Evolutionary conservation across 139 green algal genomes (phyloP).

Genomic region (Chlorella vulgaris): DNA sequence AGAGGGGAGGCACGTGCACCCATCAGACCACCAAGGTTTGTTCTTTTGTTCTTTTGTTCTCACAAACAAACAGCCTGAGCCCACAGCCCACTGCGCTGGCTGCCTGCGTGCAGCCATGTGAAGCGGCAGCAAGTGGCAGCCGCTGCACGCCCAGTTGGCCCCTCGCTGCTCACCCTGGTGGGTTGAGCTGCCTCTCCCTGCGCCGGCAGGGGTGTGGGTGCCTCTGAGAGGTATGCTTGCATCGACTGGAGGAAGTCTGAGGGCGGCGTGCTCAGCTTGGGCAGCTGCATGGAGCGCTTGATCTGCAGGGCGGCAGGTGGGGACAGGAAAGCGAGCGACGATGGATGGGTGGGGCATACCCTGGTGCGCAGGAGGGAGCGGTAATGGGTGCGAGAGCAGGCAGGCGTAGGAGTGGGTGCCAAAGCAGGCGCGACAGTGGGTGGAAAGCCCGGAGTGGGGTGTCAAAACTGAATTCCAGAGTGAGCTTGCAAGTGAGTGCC

Average conservation of each 20-base stretch:
- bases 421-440: too few relatives aligned
- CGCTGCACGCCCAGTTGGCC: background rate
- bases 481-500: too few relatives aligned
- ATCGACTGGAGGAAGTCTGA: slow-evolving; percentile 87
- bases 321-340: background rate
- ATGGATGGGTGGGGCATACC: too few relatives aligned
- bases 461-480: too few relatives aligned
- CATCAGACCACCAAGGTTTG: too few relatives aligned
- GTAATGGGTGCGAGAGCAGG: too few relatives aligned
- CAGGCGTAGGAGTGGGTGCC: too few relatives aligned
- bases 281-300: slow-evolving; percentile 65
- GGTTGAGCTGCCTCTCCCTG: background rate
- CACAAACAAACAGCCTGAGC: too few relatives aligned
- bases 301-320: slow-evolving; percentile 21
- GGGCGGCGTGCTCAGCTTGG: slow-evolving; percentile 71
- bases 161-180: background rate
- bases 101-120: too few relatives aligned
- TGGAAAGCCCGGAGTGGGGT: too few relatives aligned
- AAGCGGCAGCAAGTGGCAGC: background rate
- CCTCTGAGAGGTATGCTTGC: slow-evolving; percentile 76
- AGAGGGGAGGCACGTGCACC: background rate
- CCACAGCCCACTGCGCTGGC: too few relatives aligned
- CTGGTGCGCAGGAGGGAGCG: background rate
- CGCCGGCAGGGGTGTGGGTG: background rate
- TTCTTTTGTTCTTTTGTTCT: too few relatives aligned